These are phyloP conservation scores for Gloeostereum incarnatum DNA, from an alignment of 768 basidiomycete species.

Conservation along the genomic window DNA sequence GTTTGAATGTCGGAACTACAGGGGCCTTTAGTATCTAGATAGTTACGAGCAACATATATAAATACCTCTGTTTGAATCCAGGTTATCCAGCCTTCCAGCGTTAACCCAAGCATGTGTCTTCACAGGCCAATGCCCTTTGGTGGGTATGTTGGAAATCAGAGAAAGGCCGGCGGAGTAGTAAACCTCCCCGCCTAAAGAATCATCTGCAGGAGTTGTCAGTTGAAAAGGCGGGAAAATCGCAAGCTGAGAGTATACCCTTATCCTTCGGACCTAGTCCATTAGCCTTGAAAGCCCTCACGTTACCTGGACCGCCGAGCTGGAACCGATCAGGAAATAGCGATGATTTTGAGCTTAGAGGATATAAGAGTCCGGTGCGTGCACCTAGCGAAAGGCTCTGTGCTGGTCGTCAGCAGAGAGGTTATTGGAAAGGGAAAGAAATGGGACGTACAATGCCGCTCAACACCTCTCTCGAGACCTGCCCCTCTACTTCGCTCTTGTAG, in stretches of 20 bases:
- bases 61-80: slow-evolving; percentile 52
- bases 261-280: slow-evolving; percentile 77
- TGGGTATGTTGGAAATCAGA: slow-evolving; percentile 65
- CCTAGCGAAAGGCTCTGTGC: slow-evolving; percentile 69
- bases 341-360: slow-evolving; percentile 47
- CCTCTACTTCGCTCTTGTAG: slow-evolving; percentile 64
- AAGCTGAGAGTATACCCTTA: slow-evolving; percentile 35
- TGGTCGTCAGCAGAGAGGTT: neutral
- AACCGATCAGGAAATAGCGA: slow-evolving; percentile 82
- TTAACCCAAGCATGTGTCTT: slow-evolving; percentile 79
- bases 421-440: slow-evolving; percentile 1
- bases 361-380: slow-evolving; percentile 62
- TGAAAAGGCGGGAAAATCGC: neutral
- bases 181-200: slow-evolving; percentile 77
- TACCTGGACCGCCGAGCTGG: slow-evolving; percentile 88
- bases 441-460: slow-evolving; percentile 48
- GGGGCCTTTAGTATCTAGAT: slow-evolving; percentile 6
- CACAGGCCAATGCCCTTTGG: slow-evolving; percentile 74
- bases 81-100: slow-evolving; percentile 60
- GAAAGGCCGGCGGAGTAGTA: slow-evolving; percentile 75
- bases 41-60: slow-evolving; percentile 4
- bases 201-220: slow-evolving; percentile 42
- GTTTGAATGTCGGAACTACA: slow-evolving; percentile 20
- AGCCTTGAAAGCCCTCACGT: slow-evolving; percentile 65
- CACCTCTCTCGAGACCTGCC: slow-evolving; percentile 51